Conservation (phyloP, 768 basidiomycete species). For the Hemileccinum impolitum region DNA sequence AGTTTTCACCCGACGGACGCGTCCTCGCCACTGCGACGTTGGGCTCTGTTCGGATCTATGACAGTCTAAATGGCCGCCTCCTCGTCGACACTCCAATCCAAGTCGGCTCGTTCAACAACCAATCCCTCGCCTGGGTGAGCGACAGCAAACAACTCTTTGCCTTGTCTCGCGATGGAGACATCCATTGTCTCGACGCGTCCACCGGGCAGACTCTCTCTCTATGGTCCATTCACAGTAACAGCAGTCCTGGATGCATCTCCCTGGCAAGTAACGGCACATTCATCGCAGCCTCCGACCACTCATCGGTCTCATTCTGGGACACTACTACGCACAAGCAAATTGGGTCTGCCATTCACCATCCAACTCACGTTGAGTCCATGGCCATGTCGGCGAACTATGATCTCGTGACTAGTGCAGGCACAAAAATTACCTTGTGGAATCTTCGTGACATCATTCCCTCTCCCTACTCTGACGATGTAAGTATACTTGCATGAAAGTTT, state of each 20-base stretch:
- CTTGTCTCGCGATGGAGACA: background rate
- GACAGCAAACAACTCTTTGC: slow-evolving; percentile 1
- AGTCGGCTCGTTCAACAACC: background rate
- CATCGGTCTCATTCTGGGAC: slow-evolving; percentile 10
- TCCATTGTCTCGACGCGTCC: background rate
- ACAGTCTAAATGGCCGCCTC: background rate
- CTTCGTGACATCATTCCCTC: background rate
- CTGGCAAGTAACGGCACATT: background rate
- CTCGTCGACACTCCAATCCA: background rate
- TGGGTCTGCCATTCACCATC: background rate
- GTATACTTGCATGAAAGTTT: background rate
- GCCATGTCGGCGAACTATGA: background rate
- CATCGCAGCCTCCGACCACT: background rate
- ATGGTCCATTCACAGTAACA: background rate
- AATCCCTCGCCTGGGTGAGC: background rate
- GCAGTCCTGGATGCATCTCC: background rate
- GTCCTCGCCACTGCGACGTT: background rate
- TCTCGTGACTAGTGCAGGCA: background rate
- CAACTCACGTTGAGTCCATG: background rate
- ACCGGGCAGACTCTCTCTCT: background rate
- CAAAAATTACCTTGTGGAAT: background rate
- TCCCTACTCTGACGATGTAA: background rate
- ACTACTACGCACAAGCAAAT: background rate
- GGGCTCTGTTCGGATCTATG: background rate
- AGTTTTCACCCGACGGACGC: background rate